Percentiles rank a stretch among this genome's conserved stretches.
phyloP scores from a whole-genome alignment of 306 rosid genomes.

The Medicago ruthenica region DNA sequence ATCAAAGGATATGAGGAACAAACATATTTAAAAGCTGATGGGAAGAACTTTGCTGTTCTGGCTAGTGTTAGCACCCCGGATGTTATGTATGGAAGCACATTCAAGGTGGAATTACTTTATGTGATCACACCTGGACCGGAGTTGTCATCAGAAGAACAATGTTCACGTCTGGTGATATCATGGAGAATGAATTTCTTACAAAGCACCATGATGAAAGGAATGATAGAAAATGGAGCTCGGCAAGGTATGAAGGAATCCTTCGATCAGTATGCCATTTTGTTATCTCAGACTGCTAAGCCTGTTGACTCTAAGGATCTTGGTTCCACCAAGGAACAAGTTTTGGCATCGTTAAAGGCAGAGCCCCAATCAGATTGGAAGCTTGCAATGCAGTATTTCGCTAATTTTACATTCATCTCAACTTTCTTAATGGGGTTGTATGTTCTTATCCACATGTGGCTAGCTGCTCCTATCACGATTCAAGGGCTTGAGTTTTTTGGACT shows the following conservation, averaged over 20 bases:
- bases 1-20: slow-evolving; percentile 85
- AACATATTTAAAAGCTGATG: slow-evolving; percentile 82
- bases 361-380: slow-evolving; percentile 75
- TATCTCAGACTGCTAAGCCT: slow-evolving; percentile 72
- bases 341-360: slow-evolving; percentile 81
- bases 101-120: slow-evolving; percentile 74
- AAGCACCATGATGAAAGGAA: slow-evolving; percentile 97
- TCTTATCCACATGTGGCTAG: slow-evolving; percentile 75
- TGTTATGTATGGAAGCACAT: slow-evolving; percentile 85
- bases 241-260: slow-evolving; percentile 93
- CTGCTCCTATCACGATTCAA: slow-evolving; percentile 62
- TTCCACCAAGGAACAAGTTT: slow-evolving; percentile 77
- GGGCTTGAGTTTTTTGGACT: slow-evolving; percentile 90
- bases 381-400: slow-evolving; percentile 76
- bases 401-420: slow-evolving; percentile 64
- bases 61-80: slow-evolving; percentile 82
- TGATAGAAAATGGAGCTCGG: slow-evolving; percentile 91
- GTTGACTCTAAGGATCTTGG: slow-evolving; percentile 85
- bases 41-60: slow-evolving; percentile 69
- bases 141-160: slow-evolving; percentile 74
- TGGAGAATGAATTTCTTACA: slow-evolving; percentile 91
- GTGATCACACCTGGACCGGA: slow-evolving; percentile 89
- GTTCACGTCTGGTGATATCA: slow-evolving; percentile 80
- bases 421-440: slow-evolving; percentile 64
- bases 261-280: slow-evolving; percentile 67